A percentile compares a stretch with the other conserved stretches of the same genome.
phyloP scores from a whole-genome alignment of 2,329 filamentous ascomycete species.

The Sordariomycetes sp. region DNA sequence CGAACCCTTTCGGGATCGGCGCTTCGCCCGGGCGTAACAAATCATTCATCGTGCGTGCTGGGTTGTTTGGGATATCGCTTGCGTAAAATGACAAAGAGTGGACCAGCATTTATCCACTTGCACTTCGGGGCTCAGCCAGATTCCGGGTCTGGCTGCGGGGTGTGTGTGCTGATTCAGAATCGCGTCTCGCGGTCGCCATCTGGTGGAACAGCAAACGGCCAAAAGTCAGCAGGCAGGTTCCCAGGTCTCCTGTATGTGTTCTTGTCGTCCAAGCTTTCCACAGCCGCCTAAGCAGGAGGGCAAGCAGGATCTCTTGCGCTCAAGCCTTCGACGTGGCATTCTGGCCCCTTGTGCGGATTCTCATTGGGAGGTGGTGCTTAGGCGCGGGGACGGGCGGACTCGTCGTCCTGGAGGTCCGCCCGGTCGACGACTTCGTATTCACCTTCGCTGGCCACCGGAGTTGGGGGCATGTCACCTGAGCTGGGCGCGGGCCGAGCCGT shows the following conservation, averaged over 20 bases:
- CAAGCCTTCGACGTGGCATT: background rate
- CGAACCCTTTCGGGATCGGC: background rate
- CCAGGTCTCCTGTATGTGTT: background rate
- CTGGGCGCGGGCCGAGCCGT: conserved; percentile 36
- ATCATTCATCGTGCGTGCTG: conserved; percentile 1
- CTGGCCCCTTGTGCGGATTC: background rate
- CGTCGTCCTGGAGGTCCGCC: conserved; percentile 10
- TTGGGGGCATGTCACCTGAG: conserved; percentile 44
- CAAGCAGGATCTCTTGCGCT: background rate
- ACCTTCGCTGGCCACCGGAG: conserved; percentile 50
- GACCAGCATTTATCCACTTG: background rate
- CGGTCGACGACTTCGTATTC: conserved; percentile 17
- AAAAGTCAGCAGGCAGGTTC: conserved; percentile 9
- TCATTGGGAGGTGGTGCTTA: background rate
- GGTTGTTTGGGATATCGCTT: background rate
- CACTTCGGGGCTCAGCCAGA: background rate
- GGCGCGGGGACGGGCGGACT: background rate
- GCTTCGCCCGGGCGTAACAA: background rate
- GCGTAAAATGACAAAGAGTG: background rate
- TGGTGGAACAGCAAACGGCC: conserved; percentile 9
- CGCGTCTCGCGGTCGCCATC: conserved; percentile 21
- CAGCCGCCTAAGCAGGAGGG: background rate
- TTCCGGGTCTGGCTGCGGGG: background rate
- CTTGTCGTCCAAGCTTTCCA: background rate
- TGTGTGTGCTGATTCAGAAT: background rate